Conservation (phyloP, 2,329 filamentous ascomycete species). For the Aspergillus eucalypticola region DNA sequence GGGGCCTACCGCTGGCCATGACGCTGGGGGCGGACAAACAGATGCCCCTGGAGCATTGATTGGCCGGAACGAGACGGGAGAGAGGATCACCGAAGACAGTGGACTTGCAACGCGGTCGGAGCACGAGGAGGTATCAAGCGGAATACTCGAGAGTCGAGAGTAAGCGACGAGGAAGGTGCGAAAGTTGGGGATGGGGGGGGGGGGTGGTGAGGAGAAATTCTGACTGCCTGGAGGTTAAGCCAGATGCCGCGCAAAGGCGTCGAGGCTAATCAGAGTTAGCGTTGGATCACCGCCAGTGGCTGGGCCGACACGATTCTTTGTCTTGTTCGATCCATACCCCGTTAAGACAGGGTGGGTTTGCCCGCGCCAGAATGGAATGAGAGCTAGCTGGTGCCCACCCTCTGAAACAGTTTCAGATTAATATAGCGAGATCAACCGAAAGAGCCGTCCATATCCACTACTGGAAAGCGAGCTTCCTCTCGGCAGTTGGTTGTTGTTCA, state of each 20-base stretch:
- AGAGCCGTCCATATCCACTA: neutral
- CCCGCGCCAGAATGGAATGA: neutral
- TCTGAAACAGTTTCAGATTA: conserved; percentile 2
- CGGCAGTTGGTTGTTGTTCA: neutral
- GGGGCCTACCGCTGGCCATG: conserved; percentile 56
- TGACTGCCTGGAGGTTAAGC: conserved; percentile 10
- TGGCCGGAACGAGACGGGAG: conserved; percentile 14
- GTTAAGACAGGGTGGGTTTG: neutral
- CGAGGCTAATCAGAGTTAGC: conserved; percentile 10
- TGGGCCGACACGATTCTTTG: conserved; percentile 6
- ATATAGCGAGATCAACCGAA: neutral
- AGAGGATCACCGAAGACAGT: neutral
- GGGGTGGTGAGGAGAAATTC: conserved; percentile 5
- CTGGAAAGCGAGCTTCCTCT: neutral
- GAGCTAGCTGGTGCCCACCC: neutral
- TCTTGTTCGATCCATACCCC: neutral
- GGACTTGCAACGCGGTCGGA: neutral
- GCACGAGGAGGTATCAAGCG: neutral
- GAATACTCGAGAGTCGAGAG: neutral
- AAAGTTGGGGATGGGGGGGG: neutral
- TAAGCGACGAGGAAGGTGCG: conserved; percentile 3
- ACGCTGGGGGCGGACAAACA: conserved; percentile 39
- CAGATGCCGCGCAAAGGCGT: conserved; percentile 10
- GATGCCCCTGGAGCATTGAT: conserved; percentile 44
- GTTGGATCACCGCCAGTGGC: conserved; percentile 11